Percentiles rank a stretch among this genome's conserved stretches.
These are phyloP conservation scores for Ganoderma meredithae DNA, from an alignment of 1,284 basidiomycete genomes.

Conservation along the genomic window DNA sequence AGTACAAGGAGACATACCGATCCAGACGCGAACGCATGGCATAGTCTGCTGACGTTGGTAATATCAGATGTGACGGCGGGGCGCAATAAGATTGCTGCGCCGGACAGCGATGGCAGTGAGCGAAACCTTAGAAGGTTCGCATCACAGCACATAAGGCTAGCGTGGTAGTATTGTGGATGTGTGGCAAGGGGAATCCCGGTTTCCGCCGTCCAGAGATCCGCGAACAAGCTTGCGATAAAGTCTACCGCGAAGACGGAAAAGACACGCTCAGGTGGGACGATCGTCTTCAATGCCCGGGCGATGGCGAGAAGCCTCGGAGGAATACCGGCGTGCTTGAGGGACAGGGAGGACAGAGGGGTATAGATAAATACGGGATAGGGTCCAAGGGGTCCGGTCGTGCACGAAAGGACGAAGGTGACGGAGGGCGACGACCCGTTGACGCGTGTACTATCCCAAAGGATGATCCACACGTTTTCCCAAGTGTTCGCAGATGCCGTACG, in stretches of 20 bases:
- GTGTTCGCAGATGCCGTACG: slow-evolving; percentile 16
- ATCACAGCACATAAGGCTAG: slow-evolving; percentile 65
- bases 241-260: slow-evolving; percentile 70
- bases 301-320: slow-evolving; percentile 37
- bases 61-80: slow-evolving; percentile 54
- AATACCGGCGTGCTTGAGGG: slow-evolving; percentile 41
- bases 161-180: slow-evolving; percentile 64
- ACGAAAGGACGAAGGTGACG: slow-evolving; percentile 65
- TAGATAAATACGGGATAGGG: slow-evolving; percentile 56
- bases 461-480: slow-evolving; percentile 57
- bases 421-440: slow-evolving; percentile 17
- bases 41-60: slow-evolving; percentile 52
- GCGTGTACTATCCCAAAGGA: slow-evolving; percentile 41
- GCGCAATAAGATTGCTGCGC: slow-evolving; percentile 48
- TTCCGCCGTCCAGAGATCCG: slow-evolving; percentile 51
- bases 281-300: slow-evolving; percentile 33
- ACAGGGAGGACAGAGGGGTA: slow-evolving; percentile 34
- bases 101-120: slow-evolving; percentile 35
- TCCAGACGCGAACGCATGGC: slow-evolving; percentile 61
- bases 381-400: slow-evolving; percentile 59
- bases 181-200: slow-evolving; percentile 49
- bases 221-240: slow-evolving; percentile 56
- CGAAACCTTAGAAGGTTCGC: slow-evolving; percentile 47
- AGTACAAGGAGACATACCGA: slow-evolving; percentile 53
- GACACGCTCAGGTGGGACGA: slow-evolving; percentile 49